phyloP scores from a whole-genome alignment of 495 filamentous ascomycete genomes.

The Neurospora pannonica region DNA sequence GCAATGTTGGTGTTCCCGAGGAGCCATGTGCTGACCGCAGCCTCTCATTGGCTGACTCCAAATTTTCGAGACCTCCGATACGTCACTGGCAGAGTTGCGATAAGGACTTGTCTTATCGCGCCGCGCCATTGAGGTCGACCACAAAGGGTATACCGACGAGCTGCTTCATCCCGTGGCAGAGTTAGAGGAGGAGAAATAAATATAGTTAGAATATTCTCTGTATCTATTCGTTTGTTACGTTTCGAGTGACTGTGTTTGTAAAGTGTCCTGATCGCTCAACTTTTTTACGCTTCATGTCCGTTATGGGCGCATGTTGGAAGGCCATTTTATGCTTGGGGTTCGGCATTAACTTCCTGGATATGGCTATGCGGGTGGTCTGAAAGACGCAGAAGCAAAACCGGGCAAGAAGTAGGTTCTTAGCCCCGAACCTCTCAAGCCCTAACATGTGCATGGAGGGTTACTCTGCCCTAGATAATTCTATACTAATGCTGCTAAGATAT shows the following conservation, averaged over 20 bases:
- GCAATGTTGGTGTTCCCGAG: neutral
- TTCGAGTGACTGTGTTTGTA: neutral
- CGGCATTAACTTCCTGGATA: neutral
- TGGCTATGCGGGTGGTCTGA: neutral
- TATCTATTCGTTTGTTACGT: neutral
- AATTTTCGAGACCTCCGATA: constrained; percentile 17
- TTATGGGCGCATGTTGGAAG: neutral
- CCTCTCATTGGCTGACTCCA: neutral
- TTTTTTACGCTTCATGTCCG: neutral
- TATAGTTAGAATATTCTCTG: too few relatives aligned
- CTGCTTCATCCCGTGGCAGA: neutral
- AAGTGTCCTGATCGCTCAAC: neutral
- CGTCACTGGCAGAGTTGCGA: constrained; percentile 14
- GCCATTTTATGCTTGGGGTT: neutral
- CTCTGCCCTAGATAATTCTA: neutral
- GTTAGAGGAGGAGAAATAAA: too few relatives aligned
- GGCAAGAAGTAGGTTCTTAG: neutral
- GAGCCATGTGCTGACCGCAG: neutral
- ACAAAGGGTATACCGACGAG: neutral
- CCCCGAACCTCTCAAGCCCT: neutral
- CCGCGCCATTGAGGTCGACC: neutral
- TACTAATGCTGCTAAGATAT: neutral
- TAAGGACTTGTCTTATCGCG: constrained; percentile 9
- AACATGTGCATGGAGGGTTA: neutral
- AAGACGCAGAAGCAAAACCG: neutral